Evolutionary conservation across 768 basidiomycete species (phyloP).

Genomic region (Mycena albidolilacea): DNA sequence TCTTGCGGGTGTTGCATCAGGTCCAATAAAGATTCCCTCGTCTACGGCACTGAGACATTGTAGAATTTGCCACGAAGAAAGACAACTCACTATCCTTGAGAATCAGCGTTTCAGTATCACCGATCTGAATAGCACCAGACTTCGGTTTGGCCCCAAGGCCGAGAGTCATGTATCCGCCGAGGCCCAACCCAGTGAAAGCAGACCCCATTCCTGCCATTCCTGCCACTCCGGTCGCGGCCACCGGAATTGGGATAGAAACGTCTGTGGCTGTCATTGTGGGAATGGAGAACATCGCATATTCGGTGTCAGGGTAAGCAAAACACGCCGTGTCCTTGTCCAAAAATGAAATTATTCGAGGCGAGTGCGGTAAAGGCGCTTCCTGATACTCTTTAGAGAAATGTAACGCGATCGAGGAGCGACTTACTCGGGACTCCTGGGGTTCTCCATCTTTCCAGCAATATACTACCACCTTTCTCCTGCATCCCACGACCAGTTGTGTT

Average conservation of each 20-base stretch:
- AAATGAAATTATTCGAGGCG: slow-evolving; percentile 89
- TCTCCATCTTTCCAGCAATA: slow-evolving; percentile 93
- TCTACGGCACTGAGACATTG: slow-evolving; percentile 55
- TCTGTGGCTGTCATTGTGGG: slow-evolving; percentile 71
- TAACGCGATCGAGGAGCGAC: slow-evolving; percentile 30
- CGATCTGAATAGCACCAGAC: slow-evolving; percentile 69
- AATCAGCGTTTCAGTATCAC: slow-evolving; percentile 76
- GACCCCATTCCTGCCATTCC: slow-evolving; percentile 68
- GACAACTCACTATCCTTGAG: slow-evolving; percentile 81
- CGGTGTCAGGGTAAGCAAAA: slow-evolving; percentile 86
- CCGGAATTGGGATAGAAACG: slow-evolving; percentile 64
- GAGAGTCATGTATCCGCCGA: slow-evolving; percentile 90
- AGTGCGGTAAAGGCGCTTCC: slow-evolving; percentile 91
- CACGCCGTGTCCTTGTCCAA: slow-evolving; percentile 72
- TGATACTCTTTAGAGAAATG: slow-evolving; percentile 47
- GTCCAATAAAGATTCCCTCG: slow-evolving; percentile 75
- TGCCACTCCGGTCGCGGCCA: slow-evolving; percentile 48
- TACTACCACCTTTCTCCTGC: slow-evolving; percentile 85
- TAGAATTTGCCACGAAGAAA: not conserved
- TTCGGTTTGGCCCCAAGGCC: slow-evolving; percentile 84
- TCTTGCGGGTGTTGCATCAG: slow-evolving; percentile 69
- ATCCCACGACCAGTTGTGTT: slow-evolving; percentile 89
- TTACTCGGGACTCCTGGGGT: slow-evolving; percentile 77
- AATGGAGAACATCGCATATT: slow-evolving; percentile 82
- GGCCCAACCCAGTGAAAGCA: slow-evolving; percentile 80